phyloP scores from a whole-genome alignment of 2,329 filamentous ascomycete genomes.

The Fusarium virguliforme region DNA sequence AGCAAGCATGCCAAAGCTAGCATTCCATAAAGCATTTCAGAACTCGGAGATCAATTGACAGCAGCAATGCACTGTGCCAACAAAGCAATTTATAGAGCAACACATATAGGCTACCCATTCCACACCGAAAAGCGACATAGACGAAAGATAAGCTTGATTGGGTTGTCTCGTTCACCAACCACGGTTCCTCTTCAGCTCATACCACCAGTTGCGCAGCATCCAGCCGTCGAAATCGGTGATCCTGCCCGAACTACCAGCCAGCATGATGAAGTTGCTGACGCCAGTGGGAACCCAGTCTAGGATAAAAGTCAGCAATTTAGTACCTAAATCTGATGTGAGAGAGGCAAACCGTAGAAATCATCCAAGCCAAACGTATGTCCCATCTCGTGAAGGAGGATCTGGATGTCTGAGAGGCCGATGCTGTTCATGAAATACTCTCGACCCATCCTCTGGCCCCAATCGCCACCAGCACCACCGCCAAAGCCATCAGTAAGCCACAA shows the following conservation, averaged over 20 bases:
- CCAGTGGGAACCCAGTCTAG: slow-evolving; percentile 62
- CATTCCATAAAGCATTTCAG: too few species aligned
- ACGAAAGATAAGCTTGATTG: background rate
- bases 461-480: slow-evolving; percentile 61
- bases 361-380: slow-evolving; percentile 62
- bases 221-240: slow-evolving; percentile 65
- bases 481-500: slow-evolving; percentile 65
- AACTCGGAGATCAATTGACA: too few species aligned
- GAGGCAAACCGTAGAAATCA: slow-evolving; percentile 52
- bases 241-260: slow-evolving; percentile 58
- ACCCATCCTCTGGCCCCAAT: slow-evolving; percentile 63
- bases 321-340: background rate
- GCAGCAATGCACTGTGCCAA: too few species aligned
- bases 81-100: background rate
- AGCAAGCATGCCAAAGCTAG: too few species aligned
- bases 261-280: slow-evolving; percentile 62
- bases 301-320: slow-evolving; percentile 2
- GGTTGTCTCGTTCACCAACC: slow-evolving; percentile 41
- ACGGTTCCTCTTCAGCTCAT: slow-evolving; percentile 52
- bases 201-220: slow-evolving; percentile 65
- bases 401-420: slow-evolving; percentile 57
- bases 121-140: background rate
- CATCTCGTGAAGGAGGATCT: slow-evolving; percentile 64
- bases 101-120: background rate
- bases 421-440: slow-evolving; percentile 61